Base-by-base conservation (phyloP, 345 rosid species). In the Cardiospermum halicacabum region DNA sequence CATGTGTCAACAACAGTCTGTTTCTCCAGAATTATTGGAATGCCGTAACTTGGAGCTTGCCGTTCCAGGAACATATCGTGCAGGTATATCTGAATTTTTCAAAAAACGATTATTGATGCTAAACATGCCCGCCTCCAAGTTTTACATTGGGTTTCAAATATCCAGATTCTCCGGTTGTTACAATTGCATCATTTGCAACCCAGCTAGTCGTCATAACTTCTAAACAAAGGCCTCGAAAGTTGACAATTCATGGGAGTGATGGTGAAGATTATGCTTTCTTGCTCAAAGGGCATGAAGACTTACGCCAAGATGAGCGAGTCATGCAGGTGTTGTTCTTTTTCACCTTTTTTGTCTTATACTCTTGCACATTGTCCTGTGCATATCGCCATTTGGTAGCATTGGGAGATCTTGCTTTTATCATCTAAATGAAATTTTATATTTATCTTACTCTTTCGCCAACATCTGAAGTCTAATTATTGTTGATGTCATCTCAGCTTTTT, bases 261-360 rank as follows among this genome's bases (percentile, higher is more conserved):
- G 99, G 99, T 53, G 88, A 89, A 75, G 97, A 89, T 60, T 75
- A 94, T 71, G 87, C 96, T 62, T 94, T 91, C 75, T 75, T 94
- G 84, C 81, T 94, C 65, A 94, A 94, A 81, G 97, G 99, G 32
- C 99, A 94, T 71, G 99, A 94, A 81, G 99, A 94, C 78, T 71
- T 94, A 50, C 96, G 99, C 75, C 99, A 94, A 69, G 97, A 94
- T 82, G 99, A 94, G 66, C 99, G 97, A 70, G 99, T 94, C 74
- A 94, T 94, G 99, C 99, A 94, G 97, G 98, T 93, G 64, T 19
- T 12, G 22, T 64, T 28, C n/a, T 32, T 73, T 69, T 58, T 60
- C 26, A 57, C 56, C 10, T 47, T 19, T 3, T 49, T 43, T 31
- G 34, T 60, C 47, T 60, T 68, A 56, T 72, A 30, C 49, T 62